A percentile compares a stretch with the other conserved stretches of the same genome.
These are phyloP conservation scores for Aquilaria malaccensis DNA, from an alignment of 345 rosid genomes.

Conservation along the genomic window DNA sequence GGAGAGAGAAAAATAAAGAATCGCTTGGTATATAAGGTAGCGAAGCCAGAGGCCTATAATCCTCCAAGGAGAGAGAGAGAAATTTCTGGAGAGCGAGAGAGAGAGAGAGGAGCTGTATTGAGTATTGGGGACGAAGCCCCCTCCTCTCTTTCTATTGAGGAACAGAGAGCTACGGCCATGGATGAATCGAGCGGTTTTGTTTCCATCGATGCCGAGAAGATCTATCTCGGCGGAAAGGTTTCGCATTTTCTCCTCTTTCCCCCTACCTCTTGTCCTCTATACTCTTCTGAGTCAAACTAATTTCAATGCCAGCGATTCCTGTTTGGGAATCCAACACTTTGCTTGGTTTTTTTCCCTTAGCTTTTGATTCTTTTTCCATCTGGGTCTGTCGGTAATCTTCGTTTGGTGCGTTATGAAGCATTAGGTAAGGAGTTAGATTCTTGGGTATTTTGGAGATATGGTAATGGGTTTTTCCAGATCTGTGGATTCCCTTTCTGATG, in stretches of 20 bases:
- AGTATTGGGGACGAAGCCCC: not conserved
- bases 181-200: conserved; percentile 45
- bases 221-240: conserved; percentile 89
- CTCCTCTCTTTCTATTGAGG: conserved; percentile 7
- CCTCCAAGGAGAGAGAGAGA: conserved; percentile 4
- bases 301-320: not conserved
- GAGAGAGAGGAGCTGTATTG: not conserved
- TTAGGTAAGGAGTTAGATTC: not conserved
- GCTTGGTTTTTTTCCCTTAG: not conserved
- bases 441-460: not conserved
- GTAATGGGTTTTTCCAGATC: conserved; percentile 3
- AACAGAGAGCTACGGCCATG: conserved; percentile 49
- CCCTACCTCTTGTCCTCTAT: not conserved
- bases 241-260: not conserved
- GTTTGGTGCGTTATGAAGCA: not conserved
- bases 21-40: conserved; percentile 30
- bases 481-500: conserved; percentile 5
- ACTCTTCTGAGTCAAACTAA: not conserved
- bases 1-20: conserved; percentile 16
- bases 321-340: not conserved
- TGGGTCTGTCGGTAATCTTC: not conserved
- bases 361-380: no score
- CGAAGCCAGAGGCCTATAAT: not conserved
- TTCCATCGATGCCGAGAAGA: conserved; percentile 68
- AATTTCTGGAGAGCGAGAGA: not conserved